phyloP scores from a whole-genome alignment of 2,329 filamentous ascomycete genomes.

The Apiospora hydei region DNA sequence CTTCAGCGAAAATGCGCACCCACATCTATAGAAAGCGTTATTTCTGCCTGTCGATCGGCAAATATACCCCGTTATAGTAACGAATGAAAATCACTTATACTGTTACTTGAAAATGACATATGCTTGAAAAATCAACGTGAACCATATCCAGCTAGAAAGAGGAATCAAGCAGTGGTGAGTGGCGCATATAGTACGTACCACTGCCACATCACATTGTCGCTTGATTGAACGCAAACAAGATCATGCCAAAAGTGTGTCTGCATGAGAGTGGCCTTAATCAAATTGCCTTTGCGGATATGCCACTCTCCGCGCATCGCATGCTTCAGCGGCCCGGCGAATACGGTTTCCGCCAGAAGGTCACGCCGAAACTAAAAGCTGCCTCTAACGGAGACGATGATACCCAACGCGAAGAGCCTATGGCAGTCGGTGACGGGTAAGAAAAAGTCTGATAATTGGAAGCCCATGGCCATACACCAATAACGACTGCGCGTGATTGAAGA shows the following conservation, averaged over 20 bases:
- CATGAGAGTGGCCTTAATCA: neutral
- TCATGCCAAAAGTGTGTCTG: neutral
- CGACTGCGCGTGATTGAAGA: neutral
- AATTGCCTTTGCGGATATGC: constrained; percentile 10
- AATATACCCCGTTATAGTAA: constrained; percentile 13
- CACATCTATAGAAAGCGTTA: constrained; percentile 20
- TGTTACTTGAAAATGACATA: neutral
- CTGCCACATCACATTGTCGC: neutral
- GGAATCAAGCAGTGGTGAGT: neutral
- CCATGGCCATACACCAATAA: neutral
- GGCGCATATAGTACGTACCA: neutral
- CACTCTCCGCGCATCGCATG: neutral
- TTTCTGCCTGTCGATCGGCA: constrained; percentile 8
- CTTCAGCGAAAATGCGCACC: constrained; percentile 6
- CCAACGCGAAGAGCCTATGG: constrained; percentile 1
- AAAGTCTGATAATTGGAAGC: constrained; percentile 4
- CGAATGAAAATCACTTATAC: neutral
- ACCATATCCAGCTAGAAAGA: neutral
- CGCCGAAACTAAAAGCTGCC: constrained; percentile 10
- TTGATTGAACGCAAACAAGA: neutral
- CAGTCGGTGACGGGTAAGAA: neutral
- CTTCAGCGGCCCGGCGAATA: constrained; percentile 19
- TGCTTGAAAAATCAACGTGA: neutral
- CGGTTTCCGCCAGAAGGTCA: constrained; percentile 10
- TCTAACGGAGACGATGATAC: constrained; percentile 16